These are phyloP conservation scores for Phytopythium sindhum DNA, from an alignment of 352 stramenopile species.

Conservation along the genomic window DNA sequence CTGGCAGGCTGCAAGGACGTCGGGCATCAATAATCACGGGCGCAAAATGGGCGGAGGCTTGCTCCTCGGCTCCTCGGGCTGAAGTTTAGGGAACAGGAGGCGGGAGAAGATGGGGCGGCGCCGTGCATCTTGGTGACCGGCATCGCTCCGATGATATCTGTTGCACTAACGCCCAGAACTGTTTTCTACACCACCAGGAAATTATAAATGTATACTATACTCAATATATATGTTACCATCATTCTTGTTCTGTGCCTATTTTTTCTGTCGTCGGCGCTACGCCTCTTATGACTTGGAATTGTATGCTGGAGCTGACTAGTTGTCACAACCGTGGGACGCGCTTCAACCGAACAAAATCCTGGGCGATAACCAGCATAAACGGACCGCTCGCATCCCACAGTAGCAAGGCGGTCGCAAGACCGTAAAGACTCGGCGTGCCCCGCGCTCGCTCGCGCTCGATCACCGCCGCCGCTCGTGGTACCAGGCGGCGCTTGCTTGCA, in stretches of 20 bases:
- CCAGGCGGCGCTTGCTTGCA: background rate
- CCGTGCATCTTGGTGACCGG: conserved; percentile 5
- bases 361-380: background rate
- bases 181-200: too few relatives aligned
- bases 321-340: background rate
- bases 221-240: background rate
- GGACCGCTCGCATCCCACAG: background rate
- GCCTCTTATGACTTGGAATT: background rate
- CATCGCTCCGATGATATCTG: too few relatives aligned
- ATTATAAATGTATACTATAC: background rate
- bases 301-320: background rate
- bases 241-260: background rate
- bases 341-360: background rate
- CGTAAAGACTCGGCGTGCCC: background rate
- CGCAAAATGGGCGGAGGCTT: background rate
- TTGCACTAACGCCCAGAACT: too few relatives aligned
- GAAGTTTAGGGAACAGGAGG: background rate
- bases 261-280: background rate
- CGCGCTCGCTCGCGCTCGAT: background rate
- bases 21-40: background rate
- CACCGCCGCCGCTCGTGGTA: background rate
- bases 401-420: background rate
- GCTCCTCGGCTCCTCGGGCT: background rate
- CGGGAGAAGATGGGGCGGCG: background rate
- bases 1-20: background rate